Base-by-base conservation (phyloP, 2,329 filamentous ascomycete species). In the Akanthomyces muscarius region DNA sequence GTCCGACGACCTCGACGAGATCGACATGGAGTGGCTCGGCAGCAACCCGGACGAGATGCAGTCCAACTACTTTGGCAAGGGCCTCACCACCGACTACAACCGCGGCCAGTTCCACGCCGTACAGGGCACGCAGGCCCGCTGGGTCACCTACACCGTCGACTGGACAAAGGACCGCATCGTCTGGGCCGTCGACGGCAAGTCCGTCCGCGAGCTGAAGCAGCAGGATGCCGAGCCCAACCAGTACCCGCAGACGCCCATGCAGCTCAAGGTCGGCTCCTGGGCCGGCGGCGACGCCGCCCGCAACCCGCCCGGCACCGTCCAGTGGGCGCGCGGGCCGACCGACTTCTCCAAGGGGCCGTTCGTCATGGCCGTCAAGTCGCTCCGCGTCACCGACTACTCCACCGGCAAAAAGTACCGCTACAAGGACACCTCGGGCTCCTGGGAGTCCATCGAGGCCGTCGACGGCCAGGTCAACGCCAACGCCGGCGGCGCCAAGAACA, bases 11-110 rank as follows among this genome's bases (percentile, higher is more conserved):
- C 84, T 97, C 51, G 95, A 99, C 76, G 95, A 99, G 79, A 96
- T 99, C 71, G 95, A 99, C 75, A 90, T 94, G 80, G 95, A 99
- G 76, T 98, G 93, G 91, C 85, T 99, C 28, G 95, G 95, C 63
- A 86, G 88, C 62, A 85, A 91, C 72, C 77, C 83, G 67, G 79
- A 81, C 63, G 83, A 96, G 75, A 90, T 97, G n/a, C 95, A 99
- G 77, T 90, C 88, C 69, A 99, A 99, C 78, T 99, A 96, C 78
- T 99, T 99, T 70, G 92, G 92, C 74, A 97, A 98, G 77, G 95
- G 94, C 60, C 83, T 90, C 68, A 93, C 91, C 0, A 88, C 84
- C 36, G 84, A 84, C n/a, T 96, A 94, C 80, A 92, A 96, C 77
- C 89, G 95, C 62, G 93, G 91, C 66, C 88, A 90, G 64, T 93